Evolutionary conservation across 768 basidiomycete genomes (phyloP).

Genomic region (Cystofilobasidium macerans): DNA sequence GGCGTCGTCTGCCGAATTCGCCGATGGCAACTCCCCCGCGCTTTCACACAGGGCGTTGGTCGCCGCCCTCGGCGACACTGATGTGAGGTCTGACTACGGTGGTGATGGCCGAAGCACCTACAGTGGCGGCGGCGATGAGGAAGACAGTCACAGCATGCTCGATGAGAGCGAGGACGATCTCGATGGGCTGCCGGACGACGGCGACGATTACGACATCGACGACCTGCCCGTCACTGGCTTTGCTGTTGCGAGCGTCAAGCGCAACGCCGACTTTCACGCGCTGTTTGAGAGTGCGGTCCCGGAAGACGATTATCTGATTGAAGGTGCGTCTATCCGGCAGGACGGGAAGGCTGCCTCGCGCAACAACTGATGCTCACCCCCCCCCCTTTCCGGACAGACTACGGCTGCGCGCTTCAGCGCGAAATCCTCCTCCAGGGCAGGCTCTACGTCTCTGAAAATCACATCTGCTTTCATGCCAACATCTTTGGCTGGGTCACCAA

Average conservation of each 20-base stretch:
- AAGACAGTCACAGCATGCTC: constrained; percentile 3
- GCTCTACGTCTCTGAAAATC: constrained; percentile 94
- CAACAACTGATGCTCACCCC: background rate
- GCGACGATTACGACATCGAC: constrained; percentile 42
- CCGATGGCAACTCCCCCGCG: background rate
- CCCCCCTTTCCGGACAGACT: constrained; percentile 50
- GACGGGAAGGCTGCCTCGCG: no score
- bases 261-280: constrained; percentile 93
- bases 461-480: constrained; percentile 98
- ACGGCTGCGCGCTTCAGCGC: constrained; percentile 90
- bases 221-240: constrained; percentile 88
- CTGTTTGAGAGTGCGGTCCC: constrained; percentile 68
- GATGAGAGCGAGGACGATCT: constrained; percentile 31
- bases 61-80: background rate
- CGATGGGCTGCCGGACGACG: constrained; percentile 20
- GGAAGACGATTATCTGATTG: constrained; percentile 94
- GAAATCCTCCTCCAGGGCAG: constrained; percentile 95
- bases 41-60: background rate
- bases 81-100: background rate
- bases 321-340: constrained; percentile 60
- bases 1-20: no score
- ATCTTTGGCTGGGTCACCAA: constrained; percentile 99
- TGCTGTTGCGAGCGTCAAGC: constrained; percentile 86
- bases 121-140: constrained; percentile 5
- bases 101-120: background rate